Conservation (phyloP, 164 flowering plant species). For the Berberis thunbergii region DNA sequence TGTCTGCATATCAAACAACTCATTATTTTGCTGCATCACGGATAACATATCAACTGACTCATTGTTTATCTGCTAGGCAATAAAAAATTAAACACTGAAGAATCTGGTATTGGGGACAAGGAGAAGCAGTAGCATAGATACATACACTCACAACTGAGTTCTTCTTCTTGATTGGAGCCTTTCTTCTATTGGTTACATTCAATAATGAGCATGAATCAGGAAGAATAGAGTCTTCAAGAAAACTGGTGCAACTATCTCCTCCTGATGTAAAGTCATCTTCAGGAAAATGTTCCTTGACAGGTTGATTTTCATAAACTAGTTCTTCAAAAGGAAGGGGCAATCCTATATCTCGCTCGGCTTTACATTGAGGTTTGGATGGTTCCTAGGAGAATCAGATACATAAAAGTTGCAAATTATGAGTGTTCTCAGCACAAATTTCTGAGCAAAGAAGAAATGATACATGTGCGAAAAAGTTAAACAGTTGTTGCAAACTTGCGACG, state of each 20-base stretch:
- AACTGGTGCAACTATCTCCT: slow-evolving; percentile 13
- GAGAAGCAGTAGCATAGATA: slow-evolving; percentile 14
- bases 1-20: slow-evolving; percentile 31
- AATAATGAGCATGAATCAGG: slow-evolving; percentile 62
- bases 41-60: background rate
- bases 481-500: no score
- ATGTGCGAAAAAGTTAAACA: no score
- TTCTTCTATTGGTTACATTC: slow-evolving; percentile 84
- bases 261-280: slow-evolving; percentile 16
- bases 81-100: slow-evolving; percentile 3
- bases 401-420: no score
- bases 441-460: no score
- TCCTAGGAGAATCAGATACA: slow-evolving; percentile 20
- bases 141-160: slow-evolving; percentile 29
- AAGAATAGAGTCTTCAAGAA: slow-evolving; percentile 31
- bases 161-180: slow-evolving; percentile 40
- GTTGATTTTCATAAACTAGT: slow-evolving; percentile 35
- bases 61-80: background rate
- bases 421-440: no score
- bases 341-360: slow-evolving; percentile 31
- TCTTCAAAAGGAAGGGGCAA: slow-evolving; percentile 73
- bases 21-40: slow-evolving; percentile 34
- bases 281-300: slow-evolving; percentile 8
- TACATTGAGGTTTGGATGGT: slow-evolving; percentile 15
- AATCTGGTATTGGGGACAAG: background rate